Base-by-base conservation (phyloP, 352 stramenopile species). In the Globisporangium radiosum region DNA sequence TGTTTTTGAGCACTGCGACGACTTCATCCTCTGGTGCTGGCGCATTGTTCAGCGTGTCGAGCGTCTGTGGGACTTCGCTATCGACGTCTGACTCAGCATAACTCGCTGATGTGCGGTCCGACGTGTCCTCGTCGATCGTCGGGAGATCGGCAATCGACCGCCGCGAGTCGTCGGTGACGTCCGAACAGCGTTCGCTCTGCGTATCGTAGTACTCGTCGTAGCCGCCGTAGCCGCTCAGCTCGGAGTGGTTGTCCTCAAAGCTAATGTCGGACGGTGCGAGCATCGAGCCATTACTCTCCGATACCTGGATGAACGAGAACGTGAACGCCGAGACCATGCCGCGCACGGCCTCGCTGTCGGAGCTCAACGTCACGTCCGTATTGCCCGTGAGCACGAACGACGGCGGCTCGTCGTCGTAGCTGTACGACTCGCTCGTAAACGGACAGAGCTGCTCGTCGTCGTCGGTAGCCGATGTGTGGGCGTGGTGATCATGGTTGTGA, bases 261-360 rank as follows among this genome's bases (percentile, higher is more conserved):
- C 51, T 43, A 14, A 62, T 49, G 33, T 62, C 40, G 15, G 62
- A 63, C 40, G 45, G 48, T 19, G 54, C 52, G 43, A 65, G 68
- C 37, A 53, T 63, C 37, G 56, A 78, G 51, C 63, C 68, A 50
- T 65, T 75, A 39, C 61, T 47, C 48, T 78, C 72, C 15, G 70
- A 81, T 42, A 81, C 70, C 57, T 88, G 75, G 55, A 88, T 88
- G 62, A 87, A 88, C 42, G 78, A 88, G 64, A 88, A 88, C 9
- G 76, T 81, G 57, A 88, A 88, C 60, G 70, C 75, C 54, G 69
- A 68, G 40, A 86, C 71, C 58, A 88, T 70, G 39, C 70, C 76
- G 19, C 74, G 69, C 57, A 88, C 78, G 13, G 60, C 65, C 52
- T 88, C 78, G 57, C 76, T 77, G 63, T 85, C 76, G 9, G 78